Evolutionary conservation across 306 rosid species (phyloP).

Genomic region (Pterocarpus macrocarpus): DNA sequence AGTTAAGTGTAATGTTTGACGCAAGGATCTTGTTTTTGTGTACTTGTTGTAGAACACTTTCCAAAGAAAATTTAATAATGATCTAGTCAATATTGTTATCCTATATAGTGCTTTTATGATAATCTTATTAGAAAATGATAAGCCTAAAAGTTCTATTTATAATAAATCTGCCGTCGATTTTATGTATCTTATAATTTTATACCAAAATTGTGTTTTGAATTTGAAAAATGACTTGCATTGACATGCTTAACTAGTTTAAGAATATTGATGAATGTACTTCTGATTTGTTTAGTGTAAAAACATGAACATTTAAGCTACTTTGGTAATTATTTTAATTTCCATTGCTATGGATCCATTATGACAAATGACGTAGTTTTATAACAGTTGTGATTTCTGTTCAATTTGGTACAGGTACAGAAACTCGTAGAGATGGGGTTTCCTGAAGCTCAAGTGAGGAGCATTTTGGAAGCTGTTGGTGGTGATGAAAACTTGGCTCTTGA

Average conservation of each 20-base stretch:
- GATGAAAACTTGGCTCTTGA: slow-evolving; percentile 97
- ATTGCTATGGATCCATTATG: slow-evolving; percentile 27
- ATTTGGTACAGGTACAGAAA: slow-evolving; percentile 75
- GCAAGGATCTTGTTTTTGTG: slow-evolving; percentile 16
- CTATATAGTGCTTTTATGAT: slow-evolving; percentile 29
- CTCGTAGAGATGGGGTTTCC: slow-evolving; percentile 96
- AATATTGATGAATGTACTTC: slow-evolving; percentile 8
- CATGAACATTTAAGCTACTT: slow-evolving; percentile 27
- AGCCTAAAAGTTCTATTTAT: background rate
- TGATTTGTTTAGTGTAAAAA: background rate
- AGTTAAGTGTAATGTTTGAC: slow-evolving; percentile 19
- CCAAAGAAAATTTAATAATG: slow-evolving; percentile 7
- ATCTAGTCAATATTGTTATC: slow-evolving; percentile 30
- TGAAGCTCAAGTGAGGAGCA: slow-evolving; percentile 81
- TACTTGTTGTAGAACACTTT: slow-evolving; percentile 10
- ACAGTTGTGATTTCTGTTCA: background rate
- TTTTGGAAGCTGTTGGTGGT: slow-evolving; percentile 90
- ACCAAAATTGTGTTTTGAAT: slow-evolving; percentile 13
- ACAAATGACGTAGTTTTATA: slow-evolving; percentile 2
- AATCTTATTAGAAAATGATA: slow-evolving; percentile 16
- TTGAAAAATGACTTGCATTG: slow-evolving; percentile 26
- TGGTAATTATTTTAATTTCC: slow-evolving; percentile 23
- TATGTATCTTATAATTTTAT: slow-evolving; percentile 2
- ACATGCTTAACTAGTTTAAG: slow-evolving; percentile 26
- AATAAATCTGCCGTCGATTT: background rate